phyloP scores from a whole-genome alignment of 2,329 filamentous ascomycete species.

The Venturia pyrina region DNA sequence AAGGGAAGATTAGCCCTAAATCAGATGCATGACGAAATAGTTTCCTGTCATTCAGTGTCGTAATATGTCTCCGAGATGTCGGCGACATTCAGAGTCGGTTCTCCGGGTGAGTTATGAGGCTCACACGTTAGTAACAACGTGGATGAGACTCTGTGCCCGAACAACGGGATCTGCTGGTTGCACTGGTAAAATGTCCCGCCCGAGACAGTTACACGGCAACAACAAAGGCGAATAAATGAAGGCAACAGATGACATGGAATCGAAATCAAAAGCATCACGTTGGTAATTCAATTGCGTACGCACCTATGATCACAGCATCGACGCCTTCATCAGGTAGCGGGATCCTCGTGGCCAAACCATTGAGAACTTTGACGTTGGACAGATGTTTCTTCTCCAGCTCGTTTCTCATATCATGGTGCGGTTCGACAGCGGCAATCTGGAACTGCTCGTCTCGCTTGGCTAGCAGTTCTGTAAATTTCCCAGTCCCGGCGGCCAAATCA shows the following conservation, averaged over 20 bases:
- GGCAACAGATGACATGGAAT: background rate
- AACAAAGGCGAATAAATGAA: background rate
- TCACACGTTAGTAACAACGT: background rate
- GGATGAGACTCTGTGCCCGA: background rate
- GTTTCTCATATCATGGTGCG: conserved; percentile 55
- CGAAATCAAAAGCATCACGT: background rate
- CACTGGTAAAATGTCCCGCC: background rate
- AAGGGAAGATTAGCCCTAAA: too few species aligned
- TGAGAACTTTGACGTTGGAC: conserved; percentile 41
- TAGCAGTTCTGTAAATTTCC: conserved; percentile 58
- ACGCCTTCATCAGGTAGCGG: conserved; percentile 47
- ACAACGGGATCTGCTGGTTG: background rate
- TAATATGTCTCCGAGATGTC: too few species aligned
- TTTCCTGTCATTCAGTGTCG: too few species aligned
- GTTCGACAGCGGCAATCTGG: conserved; percentile 53
- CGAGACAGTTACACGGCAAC: background rate
- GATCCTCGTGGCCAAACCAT: conserved; percentile 50
- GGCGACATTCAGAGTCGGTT: background rate
- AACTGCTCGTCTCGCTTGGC: conserved; percentile 49
- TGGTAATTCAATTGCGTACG: conserved; percentile 16
- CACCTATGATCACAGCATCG: conserved; percentile 56
- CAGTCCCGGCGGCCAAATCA: conserved; percentile 59
- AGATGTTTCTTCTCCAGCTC: conserved; percentile 51
- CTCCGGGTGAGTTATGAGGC: background rate
- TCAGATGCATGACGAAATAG: too few species aligned